These are phyloP conservation scores for Fusarium bactridioides DNA, from an alignment of 2,329 filamentous ascomycete genomes.

Conservation along the genomic window DNA sequence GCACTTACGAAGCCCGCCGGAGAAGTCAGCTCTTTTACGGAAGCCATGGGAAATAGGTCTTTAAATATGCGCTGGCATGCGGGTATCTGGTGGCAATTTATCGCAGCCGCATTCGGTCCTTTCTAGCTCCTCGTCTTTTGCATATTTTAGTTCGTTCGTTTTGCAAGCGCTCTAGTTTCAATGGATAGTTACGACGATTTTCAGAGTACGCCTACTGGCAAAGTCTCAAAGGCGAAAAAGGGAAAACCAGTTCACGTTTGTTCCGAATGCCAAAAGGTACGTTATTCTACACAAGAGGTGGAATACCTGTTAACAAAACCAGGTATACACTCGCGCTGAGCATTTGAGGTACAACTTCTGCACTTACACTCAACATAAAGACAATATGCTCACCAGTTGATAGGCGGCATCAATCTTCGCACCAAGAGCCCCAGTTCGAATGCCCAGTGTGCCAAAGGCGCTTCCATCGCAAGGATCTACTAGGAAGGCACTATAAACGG, in stretches of 20 bases:
- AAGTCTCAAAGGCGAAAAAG: conserved; percentile 10
- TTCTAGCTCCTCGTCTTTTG: background rate
- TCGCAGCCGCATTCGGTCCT: background rate
- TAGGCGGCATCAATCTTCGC: conserved; percentile 5
- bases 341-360: background rate
- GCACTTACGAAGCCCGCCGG: background rate
- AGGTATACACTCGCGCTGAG: conserved; percentile 11
- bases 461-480: background rate
- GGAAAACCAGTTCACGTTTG: conserved; percentile 11
- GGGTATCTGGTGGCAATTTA: background rate
- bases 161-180: background rate
- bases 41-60: background rate
- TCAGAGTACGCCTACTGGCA: conserved; percentile 3
- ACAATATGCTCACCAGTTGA: background rate
- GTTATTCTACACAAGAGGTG: rapidly evolving
- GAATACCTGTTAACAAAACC: background rate
- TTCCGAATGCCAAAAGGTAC: conserved; percentile 3
- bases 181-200: background rate
- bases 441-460: conserved; percentile 6
- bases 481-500: conserved; percentile 16
- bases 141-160: background rate
- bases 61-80: background rate
- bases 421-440: conserved; percentile 6
- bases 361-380: background rate
- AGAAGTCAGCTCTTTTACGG: background rate